Evolutionary conservation across 2,329 filamentous ascomycete genomes (phyloP).

Genomic region (Rhinocladiella similis): DNA sequence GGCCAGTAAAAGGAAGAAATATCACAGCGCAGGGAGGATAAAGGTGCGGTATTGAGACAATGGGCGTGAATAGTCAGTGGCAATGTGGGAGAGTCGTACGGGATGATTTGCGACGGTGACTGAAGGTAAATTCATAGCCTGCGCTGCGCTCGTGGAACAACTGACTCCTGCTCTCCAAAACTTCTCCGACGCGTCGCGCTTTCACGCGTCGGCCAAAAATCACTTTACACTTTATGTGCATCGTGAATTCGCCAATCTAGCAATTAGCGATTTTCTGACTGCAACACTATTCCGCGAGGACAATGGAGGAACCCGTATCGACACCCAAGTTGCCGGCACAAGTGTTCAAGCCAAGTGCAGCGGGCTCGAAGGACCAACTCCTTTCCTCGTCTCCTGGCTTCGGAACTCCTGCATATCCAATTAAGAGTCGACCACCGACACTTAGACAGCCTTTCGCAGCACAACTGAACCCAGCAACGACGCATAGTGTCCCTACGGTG

Average conservation of each 20-base stretch:
- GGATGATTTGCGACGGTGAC: neutral
- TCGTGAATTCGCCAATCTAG: neutral
- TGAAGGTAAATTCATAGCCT: neutral
- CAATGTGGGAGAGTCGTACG: too few relatives aligned
- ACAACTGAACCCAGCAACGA: constrained; percentile 38
- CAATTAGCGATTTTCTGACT: neutral
- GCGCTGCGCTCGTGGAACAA: neutral
- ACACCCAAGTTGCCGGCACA: constrained; percentile 23
- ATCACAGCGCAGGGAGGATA: neutral
- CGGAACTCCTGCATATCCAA: constrained; percentile 78
- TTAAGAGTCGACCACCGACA: constrained; percentile 49
- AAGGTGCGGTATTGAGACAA: too few relatives aligned
- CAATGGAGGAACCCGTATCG: constrained; percentile 31
- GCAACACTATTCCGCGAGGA: neutral
- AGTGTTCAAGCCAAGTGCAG: constrained; percentile 26
- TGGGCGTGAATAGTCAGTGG: too few relatives aligned
- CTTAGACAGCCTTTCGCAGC: constrained; percentile 23
- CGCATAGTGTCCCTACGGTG: constrained; percentile 63
- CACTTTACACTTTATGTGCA: neutral
- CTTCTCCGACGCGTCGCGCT: constrained; percentile 11
- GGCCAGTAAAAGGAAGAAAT: neutral
- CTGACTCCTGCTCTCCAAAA: neutral
- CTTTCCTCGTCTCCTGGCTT: constrained; percentile 91
- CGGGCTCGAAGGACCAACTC: constrained; percentile 56
- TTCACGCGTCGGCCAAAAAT: constrained; percentile 14